Conservation (phyloP, 306 rosid genomes). For the Fragaria iinumae region DNA sequence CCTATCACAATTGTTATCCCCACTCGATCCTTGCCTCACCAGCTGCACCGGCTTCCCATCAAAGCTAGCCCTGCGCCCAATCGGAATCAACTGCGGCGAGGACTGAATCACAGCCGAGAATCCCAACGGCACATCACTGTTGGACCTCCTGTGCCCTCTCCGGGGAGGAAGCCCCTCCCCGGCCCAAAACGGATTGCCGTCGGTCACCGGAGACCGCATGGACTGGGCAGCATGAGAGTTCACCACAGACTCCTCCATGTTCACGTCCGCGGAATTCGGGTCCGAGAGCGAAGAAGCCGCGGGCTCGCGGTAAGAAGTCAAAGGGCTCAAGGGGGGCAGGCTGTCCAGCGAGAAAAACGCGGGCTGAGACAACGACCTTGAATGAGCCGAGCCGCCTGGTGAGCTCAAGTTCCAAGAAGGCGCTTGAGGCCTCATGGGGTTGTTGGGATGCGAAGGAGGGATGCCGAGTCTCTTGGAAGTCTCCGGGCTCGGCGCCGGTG, state of each 20-base stretch:
- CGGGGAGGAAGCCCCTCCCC: constrained; percentile 73
- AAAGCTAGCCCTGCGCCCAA: constrained; percentile 31
- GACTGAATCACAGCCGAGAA: constrained; percentile 56
- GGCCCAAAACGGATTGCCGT: constrained; percentile 42
- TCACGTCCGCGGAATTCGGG: constrained; percentile 38
- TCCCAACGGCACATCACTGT: constrained; percentile 71
- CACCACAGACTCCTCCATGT: constrained; percentile 55
- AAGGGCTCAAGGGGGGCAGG: constrained; percentile 77
- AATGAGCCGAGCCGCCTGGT: constrained; percentile 37
- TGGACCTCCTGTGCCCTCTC: constrained; percentile 75
- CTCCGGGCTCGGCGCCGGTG: constrained; percentile 45
- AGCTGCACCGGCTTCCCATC: constrained; percentile 50
- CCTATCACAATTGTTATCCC: constrained; percentile 33
- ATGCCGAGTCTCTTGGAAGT: constrained; percentile 53
- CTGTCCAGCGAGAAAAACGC: constrained; percentile 53
- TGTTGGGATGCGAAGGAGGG: constrained; percentile 64
- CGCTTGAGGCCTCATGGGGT: constrained; percentile 34
- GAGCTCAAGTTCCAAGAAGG: constrained; percentile 45
- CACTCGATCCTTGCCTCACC: constrained; percentile 34
- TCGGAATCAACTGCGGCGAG: constrained; percentile 46
- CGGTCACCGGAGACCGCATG: constrained; percentile 33
- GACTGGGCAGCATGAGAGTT: constrained; percentile 38
- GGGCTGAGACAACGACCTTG: constrained; percentile 70
- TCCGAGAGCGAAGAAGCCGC: constrained; percentile 38
- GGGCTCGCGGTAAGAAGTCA: constrained; percentile 39